These are phyloP conservation scores for Verticillium albo-atrum DNA, from an alignment of 2,329 filamentous ascomycete species.

Conservation along the genomic window DNA sequence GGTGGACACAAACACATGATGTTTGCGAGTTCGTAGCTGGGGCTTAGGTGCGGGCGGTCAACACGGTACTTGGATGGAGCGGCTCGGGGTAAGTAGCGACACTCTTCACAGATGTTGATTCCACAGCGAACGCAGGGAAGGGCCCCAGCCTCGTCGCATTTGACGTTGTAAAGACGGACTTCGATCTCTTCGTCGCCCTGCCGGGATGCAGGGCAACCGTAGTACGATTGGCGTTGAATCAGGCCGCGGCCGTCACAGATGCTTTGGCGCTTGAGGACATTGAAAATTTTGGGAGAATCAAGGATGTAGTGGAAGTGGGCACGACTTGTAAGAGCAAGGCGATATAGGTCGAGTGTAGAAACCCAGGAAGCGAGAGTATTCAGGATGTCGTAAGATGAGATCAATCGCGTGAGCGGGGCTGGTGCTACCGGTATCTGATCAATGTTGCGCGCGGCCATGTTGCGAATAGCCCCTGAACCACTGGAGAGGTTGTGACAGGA, in stretches of 20 bases:
- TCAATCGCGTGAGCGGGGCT: background rate
- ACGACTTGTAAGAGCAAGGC: slow-evolving; percentile 3
- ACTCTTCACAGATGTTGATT: slow-evolving; percentile 10
- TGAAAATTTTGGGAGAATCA: slow-evolving; percentile 2
- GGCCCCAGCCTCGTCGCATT: slow-evolving; percentile 3
- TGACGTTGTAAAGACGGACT: slow-evolving; percentile 5
- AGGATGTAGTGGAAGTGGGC: slow-evolving; percentile 3
- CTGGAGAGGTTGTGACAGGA: too few species aligned
- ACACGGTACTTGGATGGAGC: background rate
- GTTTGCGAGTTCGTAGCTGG: background rate
- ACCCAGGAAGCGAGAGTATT: slow-evolving; percentile 4
- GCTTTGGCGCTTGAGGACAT: slow-evolving; percentile 1
- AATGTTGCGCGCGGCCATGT: too few species aligned
- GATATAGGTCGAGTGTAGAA: slow-evolving; percentile 5
- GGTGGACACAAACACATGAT: slow-evolving; percentile 8
- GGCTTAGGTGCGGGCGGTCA: slow-evolving; percentile 7
- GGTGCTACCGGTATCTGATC: background rate
- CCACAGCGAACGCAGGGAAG: slow-evolving; percentile 2
- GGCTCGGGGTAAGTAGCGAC: slow-evolving; percentile 4
- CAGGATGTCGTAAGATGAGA: slow-evolving; percentile 5
- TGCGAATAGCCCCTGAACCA: too few species aligned
- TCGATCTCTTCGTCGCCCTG: slow-evolving; percentile 9
- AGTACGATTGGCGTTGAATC: background rate
- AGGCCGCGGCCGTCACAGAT: slow-evolving; percentile 10
- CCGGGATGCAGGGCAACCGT: too few species aligned